These are phyloP conservation scores for Bipolaris cookei DNA, from an alignment of 2,329 filamentous ascomycete species.

Conservation along the genomic window DNA sequence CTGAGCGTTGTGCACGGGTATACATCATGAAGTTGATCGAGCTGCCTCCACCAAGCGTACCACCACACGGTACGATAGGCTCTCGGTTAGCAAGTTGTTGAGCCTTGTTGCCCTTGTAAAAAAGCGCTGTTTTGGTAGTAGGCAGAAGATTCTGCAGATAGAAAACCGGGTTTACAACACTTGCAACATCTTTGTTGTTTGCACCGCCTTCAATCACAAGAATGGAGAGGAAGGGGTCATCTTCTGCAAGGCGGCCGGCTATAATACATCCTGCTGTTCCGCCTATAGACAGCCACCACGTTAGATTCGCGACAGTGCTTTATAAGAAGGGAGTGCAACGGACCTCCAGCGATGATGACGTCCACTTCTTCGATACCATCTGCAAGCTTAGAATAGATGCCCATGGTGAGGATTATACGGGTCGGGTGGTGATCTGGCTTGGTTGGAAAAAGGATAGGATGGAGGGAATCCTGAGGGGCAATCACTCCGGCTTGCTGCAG, in stretches of 20 bases:
- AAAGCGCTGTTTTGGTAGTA: slow-evolving; percentile 58
- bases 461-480: neutral
- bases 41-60: slow-evolving; percentile 66
- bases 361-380: slow-evolving; percentile 55
- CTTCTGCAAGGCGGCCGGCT: slow-evolving; percentile 53
- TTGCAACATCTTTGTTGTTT: slow-evolving; percentile 60
- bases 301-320: neutral
- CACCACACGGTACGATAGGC: slow-evolving; percentile 53
- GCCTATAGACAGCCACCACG: slow-evolving; percentile 10
- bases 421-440: neutral
- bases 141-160: slow-evolving; percentile 58
- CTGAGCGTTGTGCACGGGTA: slow-evolving; percentile 53
- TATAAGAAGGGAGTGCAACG: neutral
- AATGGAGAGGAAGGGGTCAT: slow-evolving; percentile 31
- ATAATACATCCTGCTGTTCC: slow-evolving; percentile 55
- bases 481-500: neutral
- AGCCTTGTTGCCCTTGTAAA: slow-evolving; percentile 59
- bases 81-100: slow-evolving; percentile 56
- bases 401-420: slow-evolving; percentile 19
- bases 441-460: neutral
- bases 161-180: slow-evolving; percentile 59
- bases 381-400: slow-evolving; percentile 46
- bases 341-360: slow-evolving; percentile 60
- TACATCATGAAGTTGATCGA: slow-evolving; percentile 54
- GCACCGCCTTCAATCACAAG: slow-evolving; percentile 62